These are phyloP conservation scores for Fusarium napiforme DNA, from an alignment of 2,329 filamentous ascomycete species.

Conservation along the genomic window DNA sequence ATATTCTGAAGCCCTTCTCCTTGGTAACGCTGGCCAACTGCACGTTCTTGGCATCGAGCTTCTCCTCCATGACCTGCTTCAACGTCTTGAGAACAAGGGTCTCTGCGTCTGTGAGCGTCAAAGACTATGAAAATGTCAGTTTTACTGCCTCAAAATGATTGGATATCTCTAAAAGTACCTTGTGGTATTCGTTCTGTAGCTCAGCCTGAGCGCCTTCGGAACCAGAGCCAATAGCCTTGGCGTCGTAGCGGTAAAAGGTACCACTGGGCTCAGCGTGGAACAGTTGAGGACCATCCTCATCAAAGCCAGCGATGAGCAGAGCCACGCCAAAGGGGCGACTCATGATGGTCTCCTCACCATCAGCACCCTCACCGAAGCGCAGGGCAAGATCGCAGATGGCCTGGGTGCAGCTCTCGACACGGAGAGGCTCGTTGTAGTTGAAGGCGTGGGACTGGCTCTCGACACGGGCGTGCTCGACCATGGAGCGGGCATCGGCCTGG, in stretches of 20 bases:
- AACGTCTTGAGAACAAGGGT: conserved; percentile 95
- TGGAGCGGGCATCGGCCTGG: conserved; percentile 95
- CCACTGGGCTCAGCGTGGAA: conserved; percentile 98
- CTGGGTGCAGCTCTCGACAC: conserved; percentile 98
- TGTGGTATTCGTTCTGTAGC: conserved; percentile 98
- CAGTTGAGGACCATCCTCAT: conserved; percentile 95
- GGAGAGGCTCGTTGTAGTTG: conserved; percentile 95
- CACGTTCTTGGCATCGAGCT: conserved; percentile 98
- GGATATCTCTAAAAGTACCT: conserved; percentile 58
- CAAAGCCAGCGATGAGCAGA: conserved; percentile 93
- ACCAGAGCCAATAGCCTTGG: conserved; percentile 97
- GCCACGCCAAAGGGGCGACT: conserved; percentile 96
- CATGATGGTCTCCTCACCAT: conserved; percentile 99
- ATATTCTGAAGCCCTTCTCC: conserved; percentile 98
- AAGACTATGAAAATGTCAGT: conserved; percentile 64
- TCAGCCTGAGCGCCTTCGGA: conserved; percentile 98
- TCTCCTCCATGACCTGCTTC: conserved; percentile 99
- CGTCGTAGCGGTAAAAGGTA: conserved; percentile 99
- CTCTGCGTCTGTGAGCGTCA: conserved; percentile 92
- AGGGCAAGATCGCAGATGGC: conserved; percentile 97
- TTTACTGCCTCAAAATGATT: background rate
- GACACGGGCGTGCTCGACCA: conserved; percentile 98
- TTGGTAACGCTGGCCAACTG: conserved; percentile 97
- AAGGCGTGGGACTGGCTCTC: conserved; percentile 97
- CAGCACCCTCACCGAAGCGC: conserved; percentile 95